These are phyloP conservation scores for Wickerhamomyces chambardii DNA, from an alignment of 805 yeast genomes.

Conservation along the genomic window DNA sequence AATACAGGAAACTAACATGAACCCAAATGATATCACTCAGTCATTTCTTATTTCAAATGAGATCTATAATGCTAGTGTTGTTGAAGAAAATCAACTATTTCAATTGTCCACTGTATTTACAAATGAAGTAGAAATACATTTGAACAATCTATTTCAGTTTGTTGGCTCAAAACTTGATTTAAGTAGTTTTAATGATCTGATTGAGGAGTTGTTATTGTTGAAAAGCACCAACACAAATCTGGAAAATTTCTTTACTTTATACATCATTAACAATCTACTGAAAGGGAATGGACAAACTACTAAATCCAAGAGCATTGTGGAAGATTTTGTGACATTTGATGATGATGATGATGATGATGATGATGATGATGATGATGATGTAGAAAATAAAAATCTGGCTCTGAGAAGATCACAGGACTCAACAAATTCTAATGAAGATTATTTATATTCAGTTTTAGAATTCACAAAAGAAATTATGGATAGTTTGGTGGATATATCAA, in stretches of 20 bases:
- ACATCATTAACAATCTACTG: slow-evolving; percentile 28
- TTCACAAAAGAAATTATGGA: slow-evolving; percentile 34
- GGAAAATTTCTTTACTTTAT: slow-evolving; percentile 21
- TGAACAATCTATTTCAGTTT: slow-evolving; percentile 10
- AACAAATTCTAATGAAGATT: slow-evolving; percentile 10
- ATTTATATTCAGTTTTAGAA: slow-evolving; percentile 23
- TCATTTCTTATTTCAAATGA: slow-evolving; percentile 13
- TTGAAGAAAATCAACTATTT: slow-evolving; percentile 4
- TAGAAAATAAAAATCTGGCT: too few species aligned
- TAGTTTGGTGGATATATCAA: slow-evolving; percentile 16
- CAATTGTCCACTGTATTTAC: slow-evolving; percentile 15
- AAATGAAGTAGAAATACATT: slow-evolving; percentile 9
- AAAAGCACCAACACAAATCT: slow-evolving; percentile 6
- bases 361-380: slow-evolving; percentile 5
- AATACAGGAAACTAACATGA: too few species aligned
- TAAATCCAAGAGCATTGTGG: slow-evolving; percentile 6
- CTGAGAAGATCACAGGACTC: too few species aligned
- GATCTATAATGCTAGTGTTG: slow-evolving; percentile 1
- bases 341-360: slow-evolving; percentile 11
- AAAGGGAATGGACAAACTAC: slow-evolving; percentile 12
- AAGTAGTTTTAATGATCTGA: slow-evolving; percentile 7
- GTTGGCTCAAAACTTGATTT: slow-evolving; percentile 10
- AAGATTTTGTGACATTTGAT: slow-evolving; percentile 22
- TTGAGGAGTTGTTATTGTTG: slow-evolving; percentile 14
- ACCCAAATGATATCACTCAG: slow-evolving; percentile 6